Conservation (phyloP, 495 filamentous ascomycete genomes). For the Podospora pseudocomata region DNA sequence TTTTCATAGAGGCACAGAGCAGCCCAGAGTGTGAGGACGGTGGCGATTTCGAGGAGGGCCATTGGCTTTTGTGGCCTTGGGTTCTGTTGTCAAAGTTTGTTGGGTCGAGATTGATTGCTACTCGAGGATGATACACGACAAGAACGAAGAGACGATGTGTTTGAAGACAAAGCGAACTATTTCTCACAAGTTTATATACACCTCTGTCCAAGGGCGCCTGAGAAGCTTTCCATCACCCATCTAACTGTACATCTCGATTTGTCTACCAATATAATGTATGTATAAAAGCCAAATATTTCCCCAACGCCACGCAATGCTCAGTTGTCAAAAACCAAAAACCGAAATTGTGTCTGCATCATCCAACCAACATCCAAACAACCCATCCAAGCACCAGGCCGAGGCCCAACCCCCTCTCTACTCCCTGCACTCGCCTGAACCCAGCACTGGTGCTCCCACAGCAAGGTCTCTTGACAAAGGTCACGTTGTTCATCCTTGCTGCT, state of each 20-base stretch:
- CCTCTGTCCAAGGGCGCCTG: too few relatives aligned
- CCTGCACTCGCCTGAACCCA: conserved; percentile 14
- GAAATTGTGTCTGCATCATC: conserved; percentile 1
- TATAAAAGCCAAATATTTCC: conserved; percentile 1
- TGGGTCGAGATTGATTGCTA: too few relatives aligned
- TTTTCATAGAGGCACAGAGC: too few relatives aligned
- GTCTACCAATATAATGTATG: background rate
- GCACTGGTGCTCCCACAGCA: conserved; percentile 62
- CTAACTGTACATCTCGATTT: background rate
- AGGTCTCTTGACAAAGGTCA: conserved; percentile 65
- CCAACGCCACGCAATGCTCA: conserved; percentile 17
- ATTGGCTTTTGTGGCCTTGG: too few relatives aligned
- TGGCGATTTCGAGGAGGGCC: too few relatives aligned
- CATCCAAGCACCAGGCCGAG: conserved; percentile 17
- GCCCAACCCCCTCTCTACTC: conserved; percentile 8
- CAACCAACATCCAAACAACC: conserved; percentile 14
- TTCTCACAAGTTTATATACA: too few relatives aligned
- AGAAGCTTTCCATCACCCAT: too few relatives aligned
- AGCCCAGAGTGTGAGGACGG: too few relatives aligned
- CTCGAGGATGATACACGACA: too few relatives aligned
- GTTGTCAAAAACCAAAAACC: background rate
- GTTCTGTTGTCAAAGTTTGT: too few relatives aligned
- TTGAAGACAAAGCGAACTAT: too few relatives aligned
- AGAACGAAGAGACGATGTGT: too few relatives aligned
- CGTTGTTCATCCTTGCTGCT: conserved; percentile 79